These are phyloP conservation scores for Chamaenerion angustifolium DNA, from an alignment of 345 rosid genomes.

Conservation along the genomic window DNA sequence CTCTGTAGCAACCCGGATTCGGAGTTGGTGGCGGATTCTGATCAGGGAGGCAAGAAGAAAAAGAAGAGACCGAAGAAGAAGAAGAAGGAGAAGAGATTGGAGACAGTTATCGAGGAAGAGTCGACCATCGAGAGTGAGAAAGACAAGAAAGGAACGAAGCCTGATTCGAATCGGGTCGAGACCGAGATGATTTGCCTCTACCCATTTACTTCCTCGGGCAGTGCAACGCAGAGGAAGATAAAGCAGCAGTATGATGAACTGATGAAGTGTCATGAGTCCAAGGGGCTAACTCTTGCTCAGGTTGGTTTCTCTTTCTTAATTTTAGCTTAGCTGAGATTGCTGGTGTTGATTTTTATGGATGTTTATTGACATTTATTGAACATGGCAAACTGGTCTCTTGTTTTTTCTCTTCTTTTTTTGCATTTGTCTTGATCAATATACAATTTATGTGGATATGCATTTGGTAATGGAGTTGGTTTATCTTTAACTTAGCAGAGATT, in stretches of 20 bases:
- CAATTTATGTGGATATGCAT: no score
- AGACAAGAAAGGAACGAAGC: neutral
- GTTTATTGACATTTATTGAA: no score
- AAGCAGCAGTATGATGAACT: slow-evolving; percentile 78
- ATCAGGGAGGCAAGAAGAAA: slow-evolving; percentile 2
- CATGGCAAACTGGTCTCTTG: no score
- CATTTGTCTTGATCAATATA: no score
- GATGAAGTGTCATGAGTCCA: slow-evolving; percentile 49
- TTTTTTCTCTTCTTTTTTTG: no score
- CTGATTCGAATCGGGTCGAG: slow-evolving; percentile 24
- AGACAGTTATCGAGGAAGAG: slow-evolving; percentile 10
- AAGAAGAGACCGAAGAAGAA: slow-evolving; percentile 25
- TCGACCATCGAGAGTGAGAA: neutral
- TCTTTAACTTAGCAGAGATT: no score
- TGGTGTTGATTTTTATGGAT: neutral
- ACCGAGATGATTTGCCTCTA: slow-evolving; percentile 61
- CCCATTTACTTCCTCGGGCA: slow-evolving; percentile 68
- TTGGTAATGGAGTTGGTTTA: no score
- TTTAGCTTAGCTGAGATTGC: no score
- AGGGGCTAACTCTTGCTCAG: slow-evolving; percentile 72
- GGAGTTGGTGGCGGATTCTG: slow-evolving; percentile 9
- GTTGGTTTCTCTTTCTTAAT: slow-evolving; percentile 15
- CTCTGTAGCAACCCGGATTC: slow-evolving; percentile 17
- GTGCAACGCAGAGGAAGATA: slow-evolving; percentile 92
- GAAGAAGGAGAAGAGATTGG: slow-evolving; percentile 43